Percentiles rank a stretch among this genome's conserved stretches.
Evolutionary conservation across 768 basidiomycete genomes (phyloP).

Genomic region (Russula foetens): DNA sequence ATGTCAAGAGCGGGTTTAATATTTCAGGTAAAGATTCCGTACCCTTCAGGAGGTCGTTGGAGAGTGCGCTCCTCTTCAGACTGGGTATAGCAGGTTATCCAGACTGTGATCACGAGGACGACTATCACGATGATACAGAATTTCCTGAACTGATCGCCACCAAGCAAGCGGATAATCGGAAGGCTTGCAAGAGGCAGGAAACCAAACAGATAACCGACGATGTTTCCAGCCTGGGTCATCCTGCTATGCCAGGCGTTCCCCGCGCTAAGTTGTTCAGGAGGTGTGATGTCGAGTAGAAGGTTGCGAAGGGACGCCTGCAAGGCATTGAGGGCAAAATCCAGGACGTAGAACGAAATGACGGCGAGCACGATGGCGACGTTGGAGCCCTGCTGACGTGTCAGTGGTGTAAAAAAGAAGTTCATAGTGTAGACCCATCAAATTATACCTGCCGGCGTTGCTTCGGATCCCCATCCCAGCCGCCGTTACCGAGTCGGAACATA

Average conservation of each 20-base stretch:
- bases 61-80: constrained; percentile 65
- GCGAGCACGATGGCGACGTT: constrained; percentile 78
- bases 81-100: constrained; percentile 81
- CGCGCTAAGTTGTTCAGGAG: constrained; percentile 81
- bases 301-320: constrained; percentile 89
- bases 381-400: constrained; percentile 39
- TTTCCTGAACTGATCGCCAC: constrained; percentile 92
- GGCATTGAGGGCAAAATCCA: constrained; percentile 98
- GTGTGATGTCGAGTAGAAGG: constrained; percentile 86
- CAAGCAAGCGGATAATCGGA: constrained; percentile 70
- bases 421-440: neutral
- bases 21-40: neutral
- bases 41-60: constrained; percentile 31
- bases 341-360: constrained; percentile 81
- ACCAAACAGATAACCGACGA: constrained; percentile 88
- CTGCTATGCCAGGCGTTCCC: constrained; percentile 98
- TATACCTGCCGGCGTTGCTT: constrained; percentile 49
- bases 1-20: constrained; percentile 7
- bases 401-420: neutral
- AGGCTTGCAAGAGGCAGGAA: constrained; percentile 82
- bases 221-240: constrained; percentile 96
- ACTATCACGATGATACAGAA: constrained; percentile 83
- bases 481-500: constrained; percentile 61
- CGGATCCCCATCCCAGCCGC: constrained; percentile 93
- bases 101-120: constrained; percentile 73